Conservation (phyloP, 2,329 filamentous ascomycete species). For the Myotisia sp. region DNA sequence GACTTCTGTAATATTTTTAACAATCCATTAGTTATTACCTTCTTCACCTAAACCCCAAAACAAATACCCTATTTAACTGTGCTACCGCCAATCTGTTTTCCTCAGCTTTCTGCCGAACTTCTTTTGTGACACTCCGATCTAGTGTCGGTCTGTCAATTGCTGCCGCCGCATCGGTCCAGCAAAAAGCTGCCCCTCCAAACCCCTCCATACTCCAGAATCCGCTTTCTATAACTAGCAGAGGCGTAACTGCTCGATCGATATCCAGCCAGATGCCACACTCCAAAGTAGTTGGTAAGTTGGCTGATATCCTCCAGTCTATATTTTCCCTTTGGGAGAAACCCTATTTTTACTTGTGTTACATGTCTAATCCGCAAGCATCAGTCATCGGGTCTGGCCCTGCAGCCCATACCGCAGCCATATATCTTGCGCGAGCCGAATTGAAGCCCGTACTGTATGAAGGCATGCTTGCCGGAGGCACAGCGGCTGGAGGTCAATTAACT, state of each 20-base stretch:
- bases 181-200: slow-evolving; percentile 37
- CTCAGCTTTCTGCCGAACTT: slow-evolving; percentile 57
- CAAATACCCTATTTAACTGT: slow-evolving; percentile 3
- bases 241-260: too few relatives aligned
- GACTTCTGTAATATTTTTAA: too few relatives aligned
- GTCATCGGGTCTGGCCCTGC: slow-evolving; percentile 90
- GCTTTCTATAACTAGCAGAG: slow-evolving; percentile 21
- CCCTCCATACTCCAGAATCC: slow-evolving; percentile 21
- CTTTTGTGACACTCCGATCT: slow-evolving; percentile 51
- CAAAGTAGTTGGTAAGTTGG: slow-evolving; percentile 69
- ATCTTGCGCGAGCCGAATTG: slow-evolving; percentile 85
- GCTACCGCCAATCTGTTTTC: slow-evolving; percentile 78
- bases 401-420: slow-evolving; percentile 93
- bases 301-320: too few relatives aligned
- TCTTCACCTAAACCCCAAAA: slow-evolving; percentile 1
- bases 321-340: slow-evolving; percentile 7
- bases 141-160: slow-evolving; percentile 58
- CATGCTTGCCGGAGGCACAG: slow-evolving; percentile 93
- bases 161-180: slow-evolving; percentile 53
- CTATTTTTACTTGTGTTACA: slow-evolving; percentile 6
- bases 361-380: slow-evolving; percentile 18
- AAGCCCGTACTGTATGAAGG: slow-evolving; percentile 95
- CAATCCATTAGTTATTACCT: too few relatives aligned
- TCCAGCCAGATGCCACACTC: slow-evolving; percentile 62
- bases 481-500: slow-evolving; percentile 89